Evolutionary conservation across 2,329 filamentous ascomycete species (phyloP).

Genomic region (Xylariaceae sp.): DNA sequence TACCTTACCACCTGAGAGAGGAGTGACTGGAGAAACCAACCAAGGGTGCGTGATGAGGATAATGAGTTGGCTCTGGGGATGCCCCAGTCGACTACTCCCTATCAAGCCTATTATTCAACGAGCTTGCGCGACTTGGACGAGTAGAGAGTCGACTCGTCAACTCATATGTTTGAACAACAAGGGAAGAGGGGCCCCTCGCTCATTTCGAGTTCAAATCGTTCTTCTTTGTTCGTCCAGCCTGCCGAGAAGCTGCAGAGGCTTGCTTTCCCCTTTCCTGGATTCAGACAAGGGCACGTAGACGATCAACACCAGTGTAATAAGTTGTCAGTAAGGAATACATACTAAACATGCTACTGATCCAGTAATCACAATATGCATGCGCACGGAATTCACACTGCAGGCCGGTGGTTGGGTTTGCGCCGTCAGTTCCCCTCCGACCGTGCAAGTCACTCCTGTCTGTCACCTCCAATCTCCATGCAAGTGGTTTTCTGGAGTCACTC

Average conservation of each 20-base stretch:
- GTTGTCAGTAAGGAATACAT: no score
- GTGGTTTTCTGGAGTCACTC: no score
- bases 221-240: background rate
- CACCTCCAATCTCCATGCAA: no score
- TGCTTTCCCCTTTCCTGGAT: background rate
- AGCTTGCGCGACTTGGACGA: no score
- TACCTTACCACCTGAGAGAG: no score
- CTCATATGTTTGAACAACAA: slow-evolving; percentile 1
- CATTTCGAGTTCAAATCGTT: background rate
- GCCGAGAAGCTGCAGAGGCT: no score
- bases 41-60: slow-evolving; percentile 9
- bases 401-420: slow-evolving; percentile 5
- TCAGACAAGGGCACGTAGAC: background rate
- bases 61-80: slow-evolving; percentile 8
- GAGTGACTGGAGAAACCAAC: background rate
- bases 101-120: slow-evolving; percentile 8
- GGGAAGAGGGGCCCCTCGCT: background rate
- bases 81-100: slow-evolving; percentile 10
- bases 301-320: background rate
- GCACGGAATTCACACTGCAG: slow-evolving; percentile 2
- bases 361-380: no score
- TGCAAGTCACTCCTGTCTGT: no score
- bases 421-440: no score
- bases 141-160: slow-evolving; percentile 8
- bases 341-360: no score